Base-by-base conservation (phyloP, 495 filamentous ascomycete species). In the Aspergillus wentii region DNA sequence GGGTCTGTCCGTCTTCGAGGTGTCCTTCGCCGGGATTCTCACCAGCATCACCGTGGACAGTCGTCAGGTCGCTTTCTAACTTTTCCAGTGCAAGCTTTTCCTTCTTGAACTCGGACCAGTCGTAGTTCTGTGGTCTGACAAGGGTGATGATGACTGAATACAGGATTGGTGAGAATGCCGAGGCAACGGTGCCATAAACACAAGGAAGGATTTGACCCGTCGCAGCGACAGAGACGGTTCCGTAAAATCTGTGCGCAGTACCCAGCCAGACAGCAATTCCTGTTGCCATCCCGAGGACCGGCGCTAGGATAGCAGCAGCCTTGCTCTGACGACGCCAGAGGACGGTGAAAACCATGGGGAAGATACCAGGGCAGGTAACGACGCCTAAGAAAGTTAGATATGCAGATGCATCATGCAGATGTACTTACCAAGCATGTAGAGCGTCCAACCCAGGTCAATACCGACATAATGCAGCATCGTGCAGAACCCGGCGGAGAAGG, bases 261-360 rank as follows among this genome's bases (percentile, higher is more conserved):
- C 56, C 59, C 2, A 78, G 64, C 69, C 73, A 76, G 16, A 62
- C 63, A 5, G 59, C 57, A 7, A 76, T 31, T 6, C 68, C 68
- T 0, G 68, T 66, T 1, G 54, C 55, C 0, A 72, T 35, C 0
- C 68, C 68, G 0, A 68, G 51, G 1, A 74, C 38, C 0, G 73
- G 69, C 5, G 63, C 59, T 2, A 71, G 44, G 14, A 71, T 65
- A 3, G 69, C 64, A 3, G 65, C 69, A 0, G 56, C 44, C 32
- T 49, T 62, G 36, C 54, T 69, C 48, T 75, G 72, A 6, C 58
- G 52, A 2, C 48, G 49, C 73, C 73, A 75, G 27, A 74, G 58
- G 35, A 76, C 55, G 8, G 71, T 69, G 40, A 72, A 71, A 1
- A 64, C 58, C 49, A 71, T 66, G 5, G 73, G 72, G 38, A 76